These are phyloP conservation scores for Mortierella sp. DNA, from an alignment of 371 early-diverging fungal genomes.

Conservation along the genomic window DNA sequence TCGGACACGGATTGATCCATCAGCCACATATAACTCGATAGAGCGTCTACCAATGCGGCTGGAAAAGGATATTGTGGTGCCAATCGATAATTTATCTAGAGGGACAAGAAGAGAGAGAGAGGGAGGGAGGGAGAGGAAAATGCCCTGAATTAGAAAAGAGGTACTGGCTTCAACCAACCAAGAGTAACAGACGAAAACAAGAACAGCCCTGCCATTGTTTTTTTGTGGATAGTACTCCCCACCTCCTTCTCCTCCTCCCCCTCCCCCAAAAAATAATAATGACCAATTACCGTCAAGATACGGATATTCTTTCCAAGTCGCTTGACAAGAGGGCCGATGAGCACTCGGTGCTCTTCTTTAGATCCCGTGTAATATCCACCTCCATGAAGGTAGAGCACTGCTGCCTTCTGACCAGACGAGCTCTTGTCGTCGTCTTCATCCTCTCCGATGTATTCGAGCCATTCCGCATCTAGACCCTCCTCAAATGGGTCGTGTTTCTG, in stretches of 20 bases:
- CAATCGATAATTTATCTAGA: slow-evolving; percentile 42
- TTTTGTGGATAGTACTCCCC: no score
- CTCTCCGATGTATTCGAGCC: slow-evolving; percentile 32
- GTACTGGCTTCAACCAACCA: no score
- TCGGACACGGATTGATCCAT: slow-evolving; percentile 36
- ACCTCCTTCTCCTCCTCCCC: no score
- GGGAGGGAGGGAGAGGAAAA: no score
- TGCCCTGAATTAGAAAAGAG: no score
- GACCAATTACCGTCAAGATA: slow-evolving; percentile 23
- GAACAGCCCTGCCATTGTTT: not conserved
- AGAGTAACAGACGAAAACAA: not conserved
- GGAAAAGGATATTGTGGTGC: slow-evolving; percentile 48
- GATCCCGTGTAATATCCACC: slow-evolving; percentile 48
- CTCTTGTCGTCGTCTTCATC: slow-evolving; percentile 10
- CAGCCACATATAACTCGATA: slow-evolving; percentile 44
- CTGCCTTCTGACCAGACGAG: slow-evolving; percentile 4
- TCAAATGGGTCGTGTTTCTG: slow-evolving; percentile 20
- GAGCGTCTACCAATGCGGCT: slow-evolving; percentile 36
- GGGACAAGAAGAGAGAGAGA: no score
- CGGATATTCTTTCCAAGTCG: slow-evolving; percentile 40
- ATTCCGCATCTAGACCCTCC: slow-evolving; percentile 42
- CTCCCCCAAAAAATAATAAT: not conserved
- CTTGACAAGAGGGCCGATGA: slow-evolving; percentile 45
- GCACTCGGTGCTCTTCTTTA: slow-evolving; percentile 43
- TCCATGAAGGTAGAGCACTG: slow-evolving; percentile 41